Evolutionary conservation across 1,284 basidiomycete species (phyloP), one percentile per base, ranked within the genome.

Genomic region (Heterobasidion occidentale): DNA sequence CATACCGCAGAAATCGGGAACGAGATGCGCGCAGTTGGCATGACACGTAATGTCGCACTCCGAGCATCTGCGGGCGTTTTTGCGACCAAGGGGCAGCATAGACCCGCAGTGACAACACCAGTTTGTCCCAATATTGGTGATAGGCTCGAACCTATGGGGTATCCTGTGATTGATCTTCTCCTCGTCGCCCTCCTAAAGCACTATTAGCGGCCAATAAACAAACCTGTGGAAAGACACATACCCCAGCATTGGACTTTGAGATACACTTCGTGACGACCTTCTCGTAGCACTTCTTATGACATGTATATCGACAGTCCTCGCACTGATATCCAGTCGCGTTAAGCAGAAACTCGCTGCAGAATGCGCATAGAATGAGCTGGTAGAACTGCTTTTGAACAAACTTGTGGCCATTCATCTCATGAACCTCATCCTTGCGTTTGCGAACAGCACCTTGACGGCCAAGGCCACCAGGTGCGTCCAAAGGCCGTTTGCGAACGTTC

Each of bases 101-200:
- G 94, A 94, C 62, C 97, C 97, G 71, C 97, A 99, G 71, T 99
- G 97, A 71, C 96, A 99, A 73, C 97, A 99, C 97, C 97, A 99
- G 69, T 97, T 98, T 27, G 97, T 92, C 51, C 94, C 92, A 60
- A 99, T 89, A 70, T 98, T 99, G 63, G 95, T 98, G 69, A 98
- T 87, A 35, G 94, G 88, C 67, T 96, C 93, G 76, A 99, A 99
- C 27, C 97, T 90, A 74, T 99, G 97, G 50, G 97, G 97, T 66
- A 99, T 99, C 56, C 97, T 91, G 74, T 99, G 95, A 67, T 99
- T 99, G 71, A 99, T 94, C 77, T 98, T 98, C 74, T 98, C 95
- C 72, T 93, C 96, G 72, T 99, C 96, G 58, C 87, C 91, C 64
- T 98, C 93, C 91, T 93, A 63, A 36, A 61, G 54, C 38, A 38